Conservation (phyloP, 495 filamentous ascomycete species). For the Aspergillus ostianus region DNA sequence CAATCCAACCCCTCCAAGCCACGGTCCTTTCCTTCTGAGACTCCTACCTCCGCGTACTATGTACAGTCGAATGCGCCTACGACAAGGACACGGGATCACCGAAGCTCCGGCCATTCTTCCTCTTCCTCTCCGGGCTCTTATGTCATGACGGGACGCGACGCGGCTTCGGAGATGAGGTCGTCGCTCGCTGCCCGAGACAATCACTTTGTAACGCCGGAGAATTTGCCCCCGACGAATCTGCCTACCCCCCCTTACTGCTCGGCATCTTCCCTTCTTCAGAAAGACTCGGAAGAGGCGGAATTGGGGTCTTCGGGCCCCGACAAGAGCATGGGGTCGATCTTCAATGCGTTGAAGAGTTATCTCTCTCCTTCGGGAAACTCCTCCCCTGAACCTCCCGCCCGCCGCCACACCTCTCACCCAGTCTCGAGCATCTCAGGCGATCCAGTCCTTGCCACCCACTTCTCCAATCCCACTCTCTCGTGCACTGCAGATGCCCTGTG, state of each 20-base stretch:
- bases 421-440: conserved; percentile 65
- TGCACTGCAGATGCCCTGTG: conserved; percentile 53
- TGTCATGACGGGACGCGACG: conserved; percentile 41
- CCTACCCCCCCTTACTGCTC: conserved; percentile 45
- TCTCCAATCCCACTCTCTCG: conserved; percentile 70
- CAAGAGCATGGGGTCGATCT: conserved; percentile 37
- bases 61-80: conserved; percentile 22
- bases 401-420: conserved; percentile 55
- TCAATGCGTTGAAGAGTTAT: conserved; percentile 43
- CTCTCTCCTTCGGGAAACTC: conserved; percentile 32
- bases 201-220: conserved; percentile 24
- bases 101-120: conserved; percentile 22
- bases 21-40: conserved; percentile 38
- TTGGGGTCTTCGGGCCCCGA: conserved; percentile 33
- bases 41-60: conserved; percentile 41
- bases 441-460: conserved; percentile 67
- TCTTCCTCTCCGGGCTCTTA: conserved; percentile 37
- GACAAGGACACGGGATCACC: conserved; percentile 19
- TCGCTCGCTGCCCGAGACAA: conserved; percentile 19
- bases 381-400: conserved; percentile 39
- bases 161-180: conserved; percentile 30
- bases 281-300: conserved; percentile 41
- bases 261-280: conserved; percentile 42
- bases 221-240: conserved; percentile 28
- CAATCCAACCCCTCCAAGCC: conserved; percentile 52